Conservation (phyloP, 2,329 filamentous ascomycete genomes). For the Anthostomella pinea region DNA sequence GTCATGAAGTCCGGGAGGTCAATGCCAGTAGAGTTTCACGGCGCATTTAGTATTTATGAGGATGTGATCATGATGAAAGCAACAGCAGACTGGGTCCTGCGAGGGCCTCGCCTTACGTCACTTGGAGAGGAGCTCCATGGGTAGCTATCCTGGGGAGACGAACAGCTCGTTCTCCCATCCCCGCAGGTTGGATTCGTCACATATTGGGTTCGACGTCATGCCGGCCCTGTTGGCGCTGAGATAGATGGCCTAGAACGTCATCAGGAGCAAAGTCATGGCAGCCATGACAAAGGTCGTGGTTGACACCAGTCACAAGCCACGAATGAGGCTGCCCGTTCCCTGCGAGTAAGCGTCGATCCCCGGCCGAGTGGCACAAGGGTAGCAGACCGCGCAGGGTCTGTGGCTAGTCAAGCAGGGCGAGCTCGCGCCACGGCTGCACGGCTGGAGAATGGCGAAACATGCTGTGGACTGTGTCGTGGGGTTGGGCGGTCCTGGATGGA, state of each 20-base stretch:
- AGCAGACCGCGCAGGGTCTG: conserved; percentile 4
- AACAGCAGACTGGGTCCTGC: conserved; percentile 1
- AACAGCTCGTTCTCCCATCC: conserved; percentile 1
- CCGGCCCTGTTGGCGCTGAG: conserved; percentile 6
- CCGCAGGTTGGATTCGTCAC: conserved; percentile 13
- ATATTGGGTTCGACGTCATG: conserved; percentile 29
- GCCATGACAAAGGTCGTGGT: conserved; percentile 12
- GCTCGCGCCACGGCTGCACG: conserved; percentile 1
- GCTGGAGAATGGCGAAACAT: conserved; percentile 1
- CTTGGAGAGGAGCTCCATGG: conserved; percentile 4
- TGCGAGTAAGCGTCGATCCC: conserved; percentile 14
- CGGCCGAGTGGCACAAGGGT: background rate
- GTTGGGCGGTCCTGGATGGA: background rate
- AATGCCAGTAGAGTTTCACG: conserved; percentile 1
- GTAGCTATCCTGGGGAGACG: background rate
- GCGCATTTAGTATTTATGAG: conserved; percentile 17
- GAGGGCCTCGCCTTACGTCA: conserved; percentile 27
- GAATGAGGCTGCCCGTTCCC: conserved; percentile 19
- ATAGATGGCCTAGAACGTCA: conserved; percentile 24
- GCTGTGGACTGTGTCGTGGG: conserved; percentile 1
- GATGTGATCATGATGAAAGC: conserved; percentile 7
- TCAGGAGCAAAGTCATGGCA: conserved; percentile 20
- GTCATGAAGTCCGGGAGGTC: conserved; percentile 14
- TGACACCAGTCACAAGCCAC: conserved; percentile 21
- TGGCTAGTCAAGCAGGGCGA: conserved; percentile 11